Conservation (phyloP, 1,284 basidiomycete genomes). For the Ganoderma sinense region DNA sequence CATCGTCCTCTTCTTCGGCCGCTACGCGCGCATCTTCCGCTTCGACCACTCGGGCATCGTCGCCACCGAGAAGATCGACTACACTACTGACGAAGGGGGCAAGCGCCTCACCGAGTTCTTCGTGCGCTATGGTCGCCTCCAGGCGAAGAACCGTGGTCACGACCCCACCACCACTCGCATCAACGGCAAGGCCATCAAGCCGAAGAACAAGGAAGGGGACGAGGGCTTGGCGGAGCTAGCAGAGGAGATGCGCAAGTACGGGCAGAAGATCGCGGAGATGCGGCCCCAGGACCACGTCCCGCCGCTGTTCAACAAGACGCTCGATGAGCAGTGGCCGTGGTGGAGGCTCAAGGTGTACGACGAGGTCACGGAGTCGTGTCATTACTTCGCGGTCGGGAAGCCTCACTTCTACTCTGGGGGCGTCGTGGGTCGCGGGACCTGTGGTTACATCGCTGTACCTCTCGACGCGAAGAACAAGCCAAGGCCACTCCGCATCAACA, state of each 20-base stretch:
- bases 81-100: background rate
- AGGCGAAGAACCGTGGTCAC: conserved; percentile 8
- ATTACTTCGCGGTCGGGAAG: conserved; percentile 14
- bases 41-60: conserved; percentile 20
- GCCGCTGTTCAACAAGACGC: background rate
- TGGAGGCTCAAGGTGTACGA: conserved; percentile 10
- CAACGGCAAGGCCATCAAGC: background rate
- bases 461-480: background rate
- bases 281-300: conserved; percentile 1
- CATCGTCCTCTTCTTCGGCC: conserved; percentile 20
- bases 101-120: background rate
- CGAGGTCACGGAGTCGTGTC: background rate
- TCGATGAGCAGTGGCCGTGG: conserved; percentile 19
- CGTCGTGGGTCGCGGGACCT: conserved; percentile 18
- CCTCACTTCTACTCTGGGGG: conserved; percentile 13
- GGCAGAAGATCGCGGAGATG: background rate
- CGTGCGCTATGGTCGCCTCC: conserved; percentile 8
- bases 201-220: no score
- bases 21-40: conserved; percentile 17
- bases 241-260: background rate
- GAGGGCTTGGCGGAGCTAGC: background rate
- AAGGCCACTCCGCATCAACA: background rate
- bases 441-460: conserved; percentile 20
- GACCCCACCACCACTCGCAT: conserved; percentile 18
- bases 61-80: conserved; percentile 22